Conservation (phyloP, 176 grass and related monocot species). For the Aegilops longissima region DNA sequence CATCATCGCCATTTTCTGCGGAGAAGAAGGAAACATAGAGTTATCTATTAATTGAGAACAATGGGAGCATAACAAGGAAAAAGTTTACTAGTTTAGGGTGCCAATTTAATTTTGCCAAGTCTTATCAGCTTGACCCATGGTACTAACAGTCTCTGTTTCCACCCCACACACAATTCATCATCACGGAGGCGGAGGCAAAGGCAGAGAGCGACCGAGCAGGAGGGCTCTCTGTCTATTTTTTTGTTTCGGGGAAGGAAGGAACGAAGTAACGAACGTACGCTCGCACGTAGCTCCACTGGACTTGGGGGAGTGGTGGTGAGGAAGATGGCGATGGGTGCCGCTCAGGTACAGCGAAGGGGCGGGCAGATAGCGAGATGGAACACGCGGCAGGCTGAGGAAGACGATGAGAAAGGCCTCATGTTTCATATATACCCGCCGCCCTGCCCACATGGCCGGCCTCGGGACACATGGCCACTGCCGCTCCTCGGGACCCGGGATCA, state of each 20-base stretch:
- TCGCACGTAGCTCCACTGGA: neutral
- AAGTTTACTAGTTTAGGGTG: neutral
- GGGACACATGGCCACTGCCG: too few species aligned
- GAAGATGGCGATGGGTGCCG: neutral
- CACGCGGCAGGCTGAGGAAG: neutral
- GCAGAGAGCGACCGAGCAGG: neutral
- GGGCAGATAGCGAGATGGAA: neutral
- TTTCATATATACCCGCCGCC: neutral
- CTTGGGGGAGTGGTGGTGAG: neutral
- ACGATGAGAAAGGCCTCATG: neutral
- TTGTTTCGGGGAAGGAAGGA: neutral
- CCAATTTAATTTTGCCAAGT: neutral
- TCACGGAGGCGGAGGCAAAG: neutral
- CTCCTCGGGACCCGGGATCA: neutral
- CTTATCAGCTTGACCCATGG: neutral
- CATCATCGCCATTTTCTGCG: constrained; percentile 42
- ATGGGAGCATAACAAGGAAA: neutral
- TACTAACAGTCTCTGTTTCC: neutral
- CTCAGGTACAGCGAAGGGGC: neutral
- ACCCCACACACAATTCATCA: neutral
- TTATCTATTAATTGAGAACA: neutral
- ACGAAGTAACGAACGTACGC: neutral
- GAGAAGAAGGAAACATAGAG: too few species aligned
- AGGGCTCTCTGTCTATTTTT: neutral
- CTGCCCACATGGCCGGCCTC: neutral